Evolutionary conservation across 2,329 filamentous ascomycete species (phyloP).

Genomic region (Pseudogymnoascus sp.): DNA sequence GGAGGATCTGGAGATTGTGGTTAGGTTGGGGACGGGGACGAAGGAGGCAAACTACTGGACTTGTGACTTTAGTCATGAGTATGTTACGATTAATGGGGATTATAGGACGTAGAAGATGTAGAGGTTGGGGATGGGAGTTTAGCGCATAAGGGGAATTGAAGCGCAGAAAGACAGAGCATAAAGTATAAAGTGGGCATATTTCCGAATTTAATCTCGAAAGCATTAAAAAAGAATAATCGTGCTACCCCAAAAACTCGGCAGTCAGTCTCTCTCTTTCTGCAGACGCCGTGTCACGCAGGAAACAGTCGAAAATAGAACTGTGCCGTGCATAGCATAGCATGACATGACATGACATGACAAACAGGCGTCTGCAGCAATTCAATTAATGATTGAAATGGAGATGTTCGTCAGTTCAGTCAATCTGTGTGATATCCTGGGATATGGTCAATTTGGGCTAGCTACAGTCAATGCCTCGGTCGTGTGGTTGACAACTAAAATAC

Average conservation of each 20-base stretch:
- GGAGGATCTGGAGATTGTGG: conserved; percentile 72
- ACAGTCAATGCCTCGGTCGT: not conserved
- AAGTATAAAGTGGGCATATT: not conserved
- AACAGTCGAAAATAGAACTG: not conserved
- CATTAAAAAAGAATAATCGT: not conserved
- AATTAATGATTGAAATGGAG: not conserved
- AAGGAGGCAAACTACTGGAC: conserved; percentile 72
- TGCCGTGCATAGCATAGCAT: too few relatives aligned
- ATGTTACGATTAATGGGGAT: conserved; percentile 58
- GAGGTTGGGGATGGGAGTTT: not conserved
- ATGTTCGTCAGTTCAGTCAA: not conserved
- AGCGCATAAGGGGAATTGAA: not conserved
- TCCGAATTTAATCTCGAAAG: not conserved
- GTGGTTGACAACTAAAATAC: not conserved
- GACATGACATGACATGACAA: too few relatives aligned
- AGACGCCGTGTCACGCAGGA: too few relatives aligned
- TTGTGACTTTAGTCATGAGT: conserved; percentile 81
- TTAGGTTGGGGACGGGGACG: conserved; percentile 60
- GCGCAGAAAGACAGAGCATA: not conserved
- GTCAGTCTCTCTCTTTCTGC: too few relatives aligned
- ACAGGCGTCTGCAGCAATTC: not conserved
- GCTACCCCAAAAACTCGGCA: not conserved
- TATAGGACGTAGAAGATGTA: conserved; percentile 46
- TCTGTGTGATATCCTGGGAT: too few relatives aligned
- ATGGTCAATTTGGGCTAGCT: too few relatives aligned